Conservation (phyloP, 2,329 filamentous ascomycete species). For the Conoideocrella luteorostrata region DNA sequence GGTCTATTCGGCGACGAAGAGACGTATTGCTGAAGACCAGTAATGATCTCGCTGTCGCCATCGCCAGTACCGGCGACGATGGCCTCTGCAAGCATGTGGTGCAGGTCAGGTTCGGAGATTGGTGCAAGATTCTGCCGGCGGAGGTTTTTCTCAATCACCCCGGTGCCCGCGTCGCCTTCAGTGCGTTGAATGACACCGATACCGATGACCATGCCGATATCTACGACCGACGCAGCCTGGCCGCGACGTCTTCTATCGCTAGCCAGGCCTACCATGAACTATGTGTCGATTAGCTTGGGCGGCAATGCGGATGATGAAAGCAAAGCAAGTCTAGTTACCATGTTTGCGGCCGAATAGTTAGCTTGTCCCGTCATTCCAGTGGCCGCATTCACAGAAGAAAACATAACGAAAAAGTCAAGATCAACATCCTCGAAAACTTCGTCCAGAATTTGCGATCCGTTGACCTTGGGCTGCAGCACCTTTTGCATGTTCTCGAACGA, state of each 20-base stretch:
- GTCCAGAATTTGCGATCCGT: conserved; percentile 26
- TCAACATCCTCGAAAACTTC: conserved; percentile 20
- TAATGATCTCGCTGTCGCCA: background rate
- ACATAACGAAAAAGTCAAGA: conserved; percentile 37
- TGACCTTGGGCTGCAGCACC: conserved; percentile 30
- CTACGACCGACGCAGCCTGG: conserved; percentile 30
- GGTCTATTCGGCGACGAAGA: background rate
- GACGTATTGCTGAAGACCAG: background rate
- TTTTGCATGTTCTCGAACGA: conserved; percentile 21
- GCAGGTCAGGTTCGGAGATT: conserved; percentile 23
- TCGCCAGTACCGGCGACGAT: conserved; percentile 16
- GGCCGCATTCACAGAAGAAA: conserved; percentile 29
- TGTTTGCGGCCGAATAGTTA: conserved; percentile 31
- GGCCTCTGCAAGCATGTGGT: conserved; percentile 22
- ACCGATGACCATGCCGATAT: conserved; percentile 32
- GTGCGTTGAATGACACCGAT: conserved; percentile 30
- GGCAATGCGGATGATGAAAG: no score
- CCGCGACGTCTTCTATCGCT: conserved; percentile 21
- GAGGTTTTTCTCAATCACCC: background rate
- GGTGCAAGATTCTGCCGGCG: conserved; percentile 14
- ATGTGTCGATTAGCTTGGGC: no score
- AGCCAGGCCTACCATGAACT: conserved; percentile 28
- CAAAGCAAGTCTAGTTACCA: background rate
- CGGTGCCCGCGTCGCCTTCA: conserved; percentile 6
- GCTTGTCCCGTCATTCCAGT: conserved; percentile 31